Conservation (phyloP, 108 stramenopile genomes). For the Aurantiochytrium sp. region DNA sequence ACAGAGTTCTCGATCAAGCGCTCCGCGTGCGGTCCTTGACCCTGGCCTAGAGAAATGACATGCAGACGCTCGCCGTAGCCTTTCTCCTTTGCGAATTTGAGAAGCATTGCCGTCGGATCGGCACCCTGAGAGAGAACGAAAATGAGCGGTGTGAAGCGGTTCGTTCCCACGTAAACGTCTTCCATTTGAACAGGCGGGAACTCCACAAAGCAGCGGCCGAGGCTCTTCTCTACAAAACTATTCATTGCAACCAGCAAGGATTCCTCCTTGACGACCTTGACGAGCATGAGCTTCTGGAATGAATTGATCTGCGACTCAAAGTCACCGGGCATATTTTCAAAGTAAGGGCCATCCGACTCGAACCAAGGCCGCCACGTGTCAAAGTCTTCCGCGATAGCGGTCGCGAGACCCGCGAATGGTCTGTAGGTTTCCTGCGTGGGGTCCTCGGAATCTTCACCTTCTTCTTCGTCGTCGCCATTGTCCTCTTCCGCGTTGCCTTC, state of each 20-base stretch:
- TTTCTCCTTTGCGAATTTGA: constrained; percentile 47
- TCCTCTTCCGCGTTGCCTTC: constrained; percentile 4
- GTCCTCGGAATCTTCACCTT: not conserved
- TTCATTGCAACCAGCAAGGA: constrained; percentile 36
- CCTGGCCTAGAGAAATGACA: constrained; percentile 56
- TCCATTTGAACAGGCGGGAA: constrained; percentile 47
- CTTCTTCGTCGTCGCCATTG: not conserved
- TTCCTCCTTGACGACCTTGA: constrained; percentile 55
- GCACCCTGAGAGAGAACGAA: constrained; percentile 58
- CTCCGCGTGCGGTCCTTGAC: constrained; percentile 55
- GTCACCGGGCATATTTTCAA: constrained; percentile 20
- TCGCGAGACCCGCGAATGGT: constrained; percentile 36
- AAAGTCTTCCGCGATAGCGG: constrained; percentile 3
- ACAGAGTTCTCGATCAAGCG: constrained; percentile 27
- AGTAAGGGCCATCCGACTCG: not conserved
- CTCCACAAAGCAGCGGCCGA: constrained; percentile 46
- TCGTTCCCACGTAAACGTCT: constrained; percentile 47
- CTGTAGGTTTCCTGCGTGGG: not conserved
- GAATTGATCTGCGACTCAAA: constrained; percentile 8
- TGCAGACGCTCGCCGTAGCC: constrained; percentile 45
- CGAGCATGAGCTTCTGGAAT: constrained; percentile 39
- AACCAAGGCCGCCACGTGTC: constrained; percentile 45
- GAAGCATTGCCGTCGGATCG: constrained; percentile 58
- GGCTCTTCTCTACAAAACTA: constrained; percentile 33
- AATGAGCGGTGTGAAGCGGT: constrained; percentile 55